Conservation (phyloP, 805 yeast species). For the Candida xiaguanensis region DNA sequence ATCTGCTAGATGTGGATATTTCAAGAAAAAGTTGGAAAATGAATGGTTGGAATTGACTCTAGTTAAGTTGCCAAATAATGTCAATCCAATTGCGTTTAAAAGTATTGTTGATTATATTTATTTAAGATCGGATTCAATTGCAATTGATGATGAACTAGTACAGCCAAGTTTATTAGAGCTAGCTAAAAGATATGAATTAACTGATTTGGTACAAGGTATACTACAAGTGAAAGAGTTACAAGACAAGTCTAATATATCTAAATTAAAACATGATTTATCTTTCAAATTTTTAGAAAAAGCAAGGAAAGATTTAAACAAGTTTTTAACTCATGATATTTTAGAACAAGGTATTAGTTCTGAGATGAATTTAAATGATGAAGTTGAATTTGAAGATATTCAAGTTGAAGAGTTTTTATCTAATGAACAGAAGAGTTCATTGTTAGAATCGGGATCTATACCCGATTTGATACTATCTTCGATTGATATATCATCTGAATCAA, state of each 20-base stretch:
- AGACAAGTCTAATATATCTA: slow-evolving; percentile 20
- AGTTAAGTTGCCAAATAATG: slow-evolving; percentile 15
- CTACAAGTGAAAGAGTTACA: slow-evolving; percentile 21
- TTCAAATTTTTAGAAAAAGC: slow-evolving; percentile 32
- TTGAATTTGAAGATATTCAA: slow-evolving; percentile 30
- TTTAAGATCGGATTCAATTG: slow-evolving; percentile 30
- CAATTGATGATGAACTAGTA: slow-evolving; percentile 14
- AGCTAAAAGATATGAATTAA: slow-evolving; percentile 31
- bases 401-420: slow-evolving; percentile 14
- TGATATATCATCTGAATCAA: slow-evolving; percentile 21
- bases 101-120: slow-evolving; percentile 28
- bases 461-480: slow-evolving; percentile 46
- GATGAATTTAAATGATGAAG: slow-evolving; percentile 18
- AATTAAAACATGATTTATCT: slow-evolving; percentile 28
- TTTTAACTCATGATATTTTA: slow-evolving; percentile 23
- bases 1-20: slow-evolving; percentile 33
- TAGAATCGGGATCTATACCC: slow-evolving; percentile 28
- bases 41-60: slow-evolving; percentile 18
- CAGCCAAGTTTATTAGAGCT: slow-evolving; percentile 20
- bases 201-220: slow-evolving; percentile 34
- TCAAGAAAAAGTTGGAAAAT: slow-evolving; percentile 15
- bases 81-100: slow-evolving; percentile 18
- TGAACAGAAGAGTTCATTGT: slow-evolving; percentile 19
- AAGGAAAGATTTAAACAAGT: slow-evolving; percentile 26
- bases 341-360: slow-evolving; percentile 12